Base-by-base conservation (phyloP, 2,329 filamentous ascomycete genomes). In the Neophaeococcomyces mojaviensis region DNA sequence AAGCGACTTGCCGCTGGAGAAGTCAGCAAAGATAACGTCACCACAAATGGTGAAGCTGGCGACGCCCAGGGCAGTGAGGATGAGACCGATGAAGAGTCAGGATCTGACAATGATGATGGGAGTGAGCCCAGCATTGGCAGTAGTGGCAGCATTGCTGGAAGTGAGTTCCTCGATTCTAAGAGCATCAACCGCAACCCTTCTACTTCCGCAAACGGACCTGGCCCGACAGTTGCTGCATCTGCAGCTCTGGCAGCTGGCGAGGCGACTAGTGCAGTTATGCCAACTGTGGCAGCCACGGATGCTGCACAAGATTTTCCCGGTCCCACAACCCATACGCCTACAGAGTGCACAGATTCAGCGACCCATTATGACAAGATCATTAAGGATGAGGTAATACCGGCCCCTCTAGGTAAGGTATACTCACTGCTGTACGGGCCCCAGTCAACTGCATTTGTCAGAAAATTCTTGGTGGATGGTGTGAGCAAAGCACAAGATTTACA, bases 371-470 rank as follows among this genome's bases (percentile, higher is more conserved):
- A 96, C 51, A 88, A 84, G 60, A 67, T 86, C 2, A 71, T 96
- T 33, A 89, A 84, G 38, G 90, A 98, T 63, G 90, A 95, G 35
- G 71, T 84, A 3, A 83, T 98, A 40, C 76, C 84, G 0, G 92
- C 90, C 2, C 92, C 92, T 0, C 70, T 98, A 1, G 92, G 92
- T 44, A 94, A 95, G 62, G 81, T 97, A 24, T 98, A 94, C 64
- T 84, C 80, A 51, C 68, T 95, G 47, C 76, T 95, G 56, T 98
- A 96, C 59, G 92, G 94, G 0, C 78, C 85, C 2, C 77, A 74
- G 2, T 96, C 89, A 1, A 77, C 80, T 4, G 69, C 76, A 0
- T 98, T 89, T 68, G 88, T 98, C 79, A 74, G 77, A 10, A 92
- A 88, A 58, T 97, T 88, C 76, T 72, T 98, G 36, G 74, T 85